phyloP scores from a whole-genome alignment of 306 rosid genomes.

The Trifolium subterraneum region DNA sequence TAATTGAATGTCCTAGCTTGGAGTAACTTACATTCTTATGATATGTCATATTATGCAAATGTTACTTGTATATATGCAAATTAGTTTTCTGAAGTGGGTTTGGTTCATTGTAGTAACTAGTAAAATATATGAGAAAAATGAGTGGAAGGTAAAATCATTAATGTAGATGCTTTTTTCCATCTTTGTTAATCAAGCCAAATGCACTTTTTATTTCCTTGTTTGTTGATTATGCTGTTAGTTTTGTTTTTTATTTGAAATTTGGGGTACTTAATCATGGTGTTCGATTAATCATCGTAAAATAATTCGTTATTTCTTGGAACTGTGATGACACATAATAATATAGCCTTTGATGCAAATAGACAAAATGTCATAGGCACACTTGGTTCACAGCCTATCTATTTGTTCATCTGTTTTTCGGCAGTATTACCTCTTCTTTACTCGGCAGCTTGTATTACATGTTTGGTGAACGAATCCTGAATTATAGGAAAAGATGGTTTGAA shows the following conservation, averaged over 20 bases:
- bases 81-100: conserved; percentile 30
- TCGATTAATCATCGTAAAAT: background rate
- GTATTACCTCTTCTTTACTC: conserved; percentile 15
- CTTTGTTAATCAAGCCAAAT: conserved; percentile 3
- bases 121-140: conserved; percentile 25
- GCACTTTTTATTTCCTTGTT: conserved; percentile 26
- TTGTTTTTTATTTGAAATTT: conserved; percentile 19
- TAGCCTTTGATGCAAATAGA: conserved; percentile 8
- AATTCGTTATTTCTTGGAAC: conserved; percentile 1
- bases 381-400: conserved; percentile 5
- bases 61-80: conserved; percentile 26
- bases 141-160: conserved; percentile 6
- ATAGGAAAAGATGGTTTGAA: conserved; percentile 7
- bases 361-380: background rate
- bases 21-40: no score
- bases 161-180: conserved; percentile 22
- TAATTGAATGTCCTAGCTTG: no score
- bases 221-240: conserved; percentile 30
- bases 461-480: conserved; percentile 2
- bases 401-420: conserved; percentile 9
- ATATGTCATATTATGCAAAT: no score
- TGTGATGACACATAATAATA: background rate
- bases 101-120: conserved; percentile 14
- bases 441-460: conserved; percentile 15
- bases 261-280: conserved; percentile 1